Percentiles rank a stretch among this genome's conserved stretches.
Evolutionary conservation across 2,329 filamentous ascomycete species (phyloP).

Genomic region (Arthrobotrys megalospora): DNA sequence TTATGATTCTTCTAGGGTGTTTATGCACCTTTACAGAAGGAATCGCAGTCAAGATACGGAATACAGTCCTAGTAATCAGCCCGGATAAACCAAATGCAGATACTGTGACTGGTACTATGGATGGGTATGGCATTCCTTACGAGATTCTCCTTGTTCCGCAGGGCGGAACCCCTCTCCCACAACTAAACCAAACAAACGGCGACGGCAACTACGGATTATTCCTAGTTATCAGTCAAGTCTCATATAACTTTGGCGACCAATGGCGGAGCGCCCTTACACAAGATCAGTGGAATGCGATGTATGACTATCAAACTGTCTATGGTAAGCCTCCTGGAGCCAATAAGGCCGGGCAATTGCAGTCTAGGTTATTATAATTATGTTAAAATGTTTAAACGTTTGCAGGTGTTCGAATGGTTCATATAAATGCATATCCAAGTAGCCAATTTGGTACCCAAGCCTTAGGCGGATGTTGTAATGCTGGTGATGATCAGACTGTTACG

Average conservation of each 20-base stretch:
- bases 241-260: constrained; percentile 71
- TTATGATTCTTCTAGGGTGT: constrained; percentile 18
- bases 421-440: constrained; percentile 73
- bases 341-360: constrained; percentile 64
- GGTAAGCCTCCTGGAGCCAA: constrained; percentile 71
- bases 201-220: constrained; percentile 75
- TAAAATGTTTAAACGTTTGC: constrained; percentile 60
- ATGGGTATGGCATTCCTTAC: constrained; percentile 76
- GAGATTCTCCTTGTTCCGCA: constrained; percentile 73
- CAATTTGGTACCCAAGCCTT: constrained; percentile 70
- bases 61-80: constrained; percentile 73
- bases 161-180: constrained; percentile 71
- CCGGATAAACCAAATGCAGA: constrained; percentile 71
- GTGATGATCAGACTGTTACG: constrained; percentile 72
- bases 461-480: constrained; percentile 70
- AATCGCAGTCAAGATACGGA: constrained; percentile 65
- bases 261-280: constrained; percentile 73
- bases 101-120: constrained; percentile 72
- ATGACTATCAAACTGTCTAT: constrained; percentile 74
- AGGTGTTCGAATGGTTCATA: constrained; percentile 75
- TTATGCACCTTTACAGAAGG: constrained; percentile 13
- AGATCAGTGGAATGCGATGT: constrained; percentile 73
- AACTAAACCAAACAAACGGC: constrained; percentile 70
- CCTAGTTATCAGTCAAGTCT: constrained; percentile 72
- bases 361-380: too few relatives aligned